Evolutionary conservation across 2,329 filamentous ascomycete genomes (phyloP), one percentile per base, ranked within the genome.

Genomic region (Beauveria rudraprayagi): DNA sequence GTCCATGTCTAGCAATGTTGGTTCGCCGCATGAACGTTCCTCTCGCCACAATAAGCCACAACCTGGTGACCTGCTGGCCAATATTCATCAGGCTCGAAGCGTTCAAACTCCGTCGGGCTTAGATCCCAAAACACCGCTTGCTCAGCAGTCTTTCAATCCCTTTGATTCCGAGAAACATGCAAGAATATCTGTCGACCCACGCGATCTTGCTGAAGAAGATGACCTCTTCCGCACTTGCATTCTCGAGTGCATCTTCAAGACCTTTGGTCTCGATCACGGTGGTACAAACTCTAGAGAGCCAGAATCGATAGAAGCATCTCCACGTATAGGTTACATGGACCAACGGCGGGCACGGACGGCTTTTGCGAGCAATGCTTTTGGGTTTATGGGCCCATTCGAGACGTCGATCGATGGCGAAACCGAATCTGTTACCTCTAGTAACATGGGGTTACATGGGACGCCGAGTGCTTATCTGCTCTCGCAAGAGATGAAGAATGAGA

Each of bases 181-280:
- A 51, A 78, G 80, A 51, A 75, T 80, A 40, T 76, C 77, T 6
- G 75, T 84, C 34, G 88, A 91, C 67, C 84, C 88, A 5, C 86
- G 92, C 65, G 92, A 97, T 61, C 89, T 90, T 0, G 77, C 92
- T 8, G 91, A 96, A 65, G 94, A 97, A 70, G 93, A 97, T 68
- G 85, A 88, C 52, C 75, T 96, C 7, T 97, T 99, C 73, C 83
- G 95, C 46, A 87, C 91, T 62, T 95, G 92, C 0, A 91, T 99
- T 17, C 77, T 97, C 24, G 91, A 96, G 66, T 97, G 94, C 70
- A 96, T 99, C 77, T 93, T 96, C 75, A 97, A 93, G 70, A 89
- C 92, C 0, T 89, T 99, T 63, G 94, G 94, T 0, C 77, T 99
- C 61, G 89, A 87, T 22, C 85, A 86, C 37, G 83, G 81, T 3